Evolutionary conservation across 106 monocot genomes (phyloP).

Genomic region (Ottelia alismoides): DNA sequence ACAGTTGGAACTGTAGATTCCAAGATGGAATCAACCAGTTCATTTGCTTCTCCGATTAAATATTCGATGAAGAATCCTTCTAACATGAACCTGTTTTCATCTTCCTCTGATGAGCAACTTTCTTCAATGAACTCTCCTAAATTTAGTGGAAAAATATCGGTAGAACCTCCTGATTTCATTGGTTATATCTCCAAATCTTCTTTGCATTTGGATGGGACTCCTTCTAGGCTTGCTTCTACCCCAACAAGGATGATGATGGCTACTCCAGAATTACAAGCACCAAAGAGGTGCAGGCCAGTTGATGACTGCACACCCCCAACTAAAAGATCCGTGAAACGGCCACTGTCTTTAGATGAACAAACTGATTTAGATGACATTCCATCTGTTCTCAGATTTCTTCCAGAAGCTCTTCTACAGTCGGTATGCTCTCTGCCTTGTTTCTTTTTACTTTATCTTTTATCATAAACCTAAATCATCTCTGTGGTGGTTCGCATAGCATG

Average conservation of each 20-base stretch:
- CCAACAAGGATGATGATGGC: conserved; percentile 22
- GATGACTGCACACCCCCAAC: conserved; percentile 14
- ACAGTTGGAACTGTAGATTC: no score
- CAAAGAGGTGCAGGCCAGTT: conserved; percentile 23
- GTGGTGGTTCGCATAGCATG: no score
- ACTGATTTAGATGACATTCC: conserved; percentile 10
- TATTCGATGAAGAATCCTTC: no score
- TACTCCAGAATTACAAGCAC: conserved; percentile 58
- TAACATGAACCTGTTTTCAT: no score
- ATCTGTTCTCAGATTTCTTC: conserved; percentile 52
- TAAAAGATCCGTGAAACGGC: conserved; percentile 21
- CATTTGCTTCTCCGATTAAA: no score
- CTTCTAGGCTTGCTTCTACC: conserved; percentile 6
- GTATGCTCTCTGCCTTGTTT: no score
- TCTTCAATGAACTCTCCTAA: no score
- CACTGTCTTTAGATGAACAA: conserved; percentile 16
- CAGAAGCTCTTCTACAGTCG: conserved; percentile 55
- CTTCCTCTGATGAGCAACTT: no score
- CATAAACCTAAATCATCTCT: background rate
- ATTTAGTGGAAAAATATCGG: no score
- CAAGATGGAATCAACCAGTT: no score
- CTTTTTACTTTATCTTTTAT: background rate
- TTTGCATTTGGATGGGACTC: conserved; percentile 13
- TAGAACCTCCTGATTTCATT: no score
- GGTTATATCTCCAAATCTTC: no score